phyloP scores from a whole-genome alignment of 108 stramenopile species.

The Fragilaria crotonensis region DNA sequence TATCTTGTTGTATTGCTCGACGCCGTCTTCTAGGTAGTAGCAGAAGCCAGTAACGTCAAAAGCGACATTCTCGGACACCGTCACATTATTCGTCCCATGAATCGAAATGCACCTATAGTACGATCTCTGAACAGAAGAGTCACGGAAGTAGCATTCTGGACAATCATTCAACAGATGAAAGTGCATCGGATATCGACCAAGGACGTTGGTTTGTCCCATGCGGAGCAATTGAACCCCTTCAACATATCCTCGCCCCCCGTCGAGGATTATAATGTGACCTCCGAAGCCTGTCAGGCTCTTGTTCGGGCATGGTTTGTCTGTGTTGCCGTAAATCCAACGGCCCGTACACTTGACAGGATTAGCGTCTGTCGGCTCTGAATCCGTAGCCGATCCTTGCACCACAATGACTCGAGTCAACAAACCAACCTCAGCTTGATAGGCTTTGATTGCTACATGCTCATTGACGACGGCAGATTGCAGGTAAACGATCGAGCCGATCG shows the following conservation, averaged over 20 bases:
- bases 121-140: constrained; percentile 27
- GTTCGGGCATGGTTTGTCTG: constrained; percentile 17
- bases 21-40: constrained; percentile 46
- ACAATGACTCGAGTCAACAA: constrained; percentile 34
- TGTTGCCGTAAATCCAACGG: constrained; percentile 6
- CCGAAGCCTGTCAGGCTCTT: constrained; percentile 37
- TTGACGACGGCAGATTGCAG: constrained; percentile 14
- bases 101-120: constrained; percentile 42
- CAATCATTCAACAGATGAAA: constrained; percentile 31
- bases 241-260: constrained; percentile 19
- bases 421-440: constrained; percentile 49
- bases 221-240: constrained; percentile 32
- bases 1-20: constrained; percentile 39
- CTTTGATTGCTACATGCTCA: constrained; percentile 26
- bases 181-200: constrained; percentile 43
- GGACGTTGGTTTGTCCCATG: constrained; percentile 53
- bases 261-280: constrained; percentile 32
- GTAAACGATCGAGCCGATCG: constrained; percentile 18
- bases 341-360: constrained; percentile 18
- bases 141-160: constrained; percentile 26
- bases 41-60: constrained; percentile 45
- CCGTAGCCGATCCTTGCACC: constrained; percentile 27
- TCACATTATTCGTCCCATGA: constrained; percentile 31
- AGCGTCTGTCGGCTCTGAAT: constrained; percentile 36
- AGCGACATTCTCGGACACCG: constrained; percentile 34